These are phyloP conservation scores for Oidium heveae DNA, from an alignment of 2,329 filamentous ascomycete species.

Conservation along the genomic window DNA sequence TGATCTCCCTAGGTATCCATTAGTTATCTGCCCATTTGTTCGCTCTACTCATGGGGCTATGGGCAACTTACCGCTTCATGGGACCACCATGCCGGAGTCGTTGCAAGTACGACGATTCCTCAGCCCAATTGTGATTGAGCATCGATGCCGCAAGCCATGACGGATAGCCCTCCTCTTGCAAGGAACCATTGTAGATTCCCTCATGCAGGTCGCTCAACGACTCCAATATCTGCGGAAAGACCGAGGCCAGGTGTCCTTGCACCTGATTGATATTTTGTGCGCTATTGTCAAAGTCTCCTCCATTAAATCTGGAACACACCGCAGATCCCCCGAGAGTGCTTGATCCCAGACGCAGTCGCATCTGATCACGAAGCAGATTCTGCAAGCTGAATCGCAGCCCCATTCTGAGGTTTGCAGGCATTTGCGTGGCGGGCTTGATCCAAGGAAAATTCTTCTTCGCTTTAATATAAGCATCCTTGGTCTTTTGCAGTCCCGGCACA, in stretches of 20 bases:
- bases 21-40: neutral
- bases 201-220: neutral
- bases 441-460: neutral
- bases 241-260: neutral
- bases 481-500: neutral
- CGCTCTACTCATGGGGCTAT: too few relatives aligned
- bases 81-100: neutral
- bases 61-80: neutral
- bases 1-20: constrained; percentile 1
- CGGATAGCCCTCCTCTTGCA: neutral
- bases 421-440: neutral
- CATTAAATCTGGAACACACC: neutral
- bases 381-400: neutral
- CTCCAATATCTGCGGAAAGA: neutral
- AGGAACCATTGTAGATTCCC: neutral
- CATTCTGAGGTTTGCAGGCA: neutral
- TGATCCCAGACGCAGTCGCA: neutral
- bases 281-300: neutral
- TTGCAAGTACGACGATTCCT: neutral
- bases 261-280: neutral
- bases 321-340: neutral
- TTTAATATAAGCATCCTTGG: neutral
- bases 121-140: neutral
- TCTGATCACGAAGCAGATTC: neutral
- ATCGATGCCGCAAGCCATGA: neutral